Conservation (phyloP, 495 filamentous ascomycete species). For the Aspergillus carlsbadensis region DNA sequence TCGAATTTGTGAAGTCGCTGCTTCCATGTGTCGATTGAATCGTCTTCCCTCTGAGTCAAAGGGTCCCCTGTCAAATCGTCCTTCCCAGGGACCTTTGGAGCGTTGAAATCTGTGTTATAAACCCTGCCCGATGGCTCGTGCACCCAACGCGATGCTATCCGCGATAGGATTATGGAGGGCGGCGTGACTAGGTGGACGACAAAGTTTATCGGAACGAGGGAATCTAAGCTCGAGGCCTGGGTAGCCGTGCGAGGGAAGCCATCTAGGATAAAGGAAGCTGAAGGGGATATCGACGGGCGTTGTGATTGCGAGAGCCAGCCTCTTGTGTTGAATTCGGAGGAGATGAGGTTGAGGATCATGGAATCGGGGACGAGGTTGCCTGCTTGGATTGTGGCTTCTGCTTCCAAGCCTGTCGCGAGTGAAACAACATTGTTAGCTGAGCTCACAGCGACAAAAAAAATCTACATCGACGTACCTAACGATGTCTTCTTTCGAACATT, state of each 20-base stretch:
- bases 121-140: constrained; percentile 88
- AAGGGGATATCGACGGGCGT: constrained; percentile 61
- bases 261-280: constrained; percentile 90
- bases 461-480: constrained; percentile 59
- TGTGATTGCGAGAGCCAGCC: constrained; percentile 65
- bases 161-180: constrained; percentile 74
- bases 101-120: constrained; percentile 92
- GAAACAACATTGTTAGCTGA: constrained; percentile 9
- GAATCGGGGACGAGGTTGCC: constrained; percentile 84
- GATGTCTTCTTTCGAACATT: constrained; percentile 88
- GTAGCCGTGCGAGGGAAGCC: constrained; percentile 87
- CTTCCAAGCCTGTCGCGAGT: constrained; percentile 68
- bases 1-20: constrained; percentile 77
- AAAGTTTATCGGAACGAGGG: constrained; percentile 85
- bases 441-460: background rate
- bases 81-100: constrained; percentile 72
- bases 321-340: constrained; percentile 75
- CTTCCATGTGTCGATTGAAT: constrained; percentile 82
- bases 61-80: constrained; percentile 92
- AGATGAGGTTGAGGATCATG: constrained; percentile 88
- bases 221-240: constrained; percentile 76
- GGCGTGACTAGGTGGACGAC: constrained; percentile 61
- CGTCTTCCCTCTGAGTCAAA: constrained; percentile 78
- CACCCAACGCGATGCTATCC: constrained; percentile 89
- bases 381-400: constrained; percentile 79